A percentile compares a stretch with the other conserved stretches of the same genome.
Evolutionary conservation across 2,329 filamentous ascomycete species (phyloP).

Genomic region (Cladosporium sp.): DNA sequence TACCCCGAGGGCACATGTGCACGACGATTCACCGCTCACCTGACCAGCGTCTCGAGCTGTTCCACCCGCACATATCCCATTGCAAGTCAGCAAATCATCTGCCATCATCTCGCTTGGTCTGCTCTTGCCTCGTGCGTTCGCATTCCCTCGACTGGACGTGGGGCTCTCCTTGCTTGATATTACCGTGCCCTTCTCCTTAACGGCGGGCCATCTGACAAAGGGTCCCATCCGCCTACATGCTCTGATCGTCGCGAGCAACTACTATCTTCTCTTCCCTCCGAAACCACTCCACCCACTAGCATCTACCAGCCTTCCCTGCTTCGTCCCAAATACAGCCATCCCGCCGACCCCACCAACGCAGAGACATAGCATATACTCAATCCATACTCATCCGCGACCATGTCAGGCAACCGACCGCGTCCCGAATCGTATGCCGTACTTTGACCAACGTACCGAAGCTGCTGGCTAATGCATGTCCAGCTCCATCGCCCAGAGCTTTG

Average conservation of each 20-base stretch:
- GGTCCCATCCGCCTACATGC: not conserved
- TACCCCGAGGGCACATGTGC: not conserved
- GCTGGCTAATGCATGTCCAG: constrained; percentile 43
- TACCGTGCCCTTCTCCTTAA: constrained; percentile 11
- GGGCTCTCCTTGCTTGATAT: constrained; percentile 13
- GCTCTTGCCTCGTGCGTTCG: constrained; percentile 7
- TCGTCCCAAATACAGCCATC: not conserved
- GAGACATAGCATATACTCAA: not conserved
- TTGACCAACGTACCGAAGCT: not conserved
- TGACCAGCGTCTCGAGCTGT: not conserved
- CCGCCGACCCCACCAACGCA: not conserved
- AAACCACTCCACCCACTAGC: not conserved
- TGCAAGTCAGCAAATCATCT: not conserved
- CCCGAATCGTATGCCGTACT: constrained; percentile 6
- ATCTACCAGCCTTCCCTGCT: not conserved
- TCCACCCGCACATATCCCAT: not conserved
- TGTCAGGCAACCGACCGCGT: constrained; percentile 4
- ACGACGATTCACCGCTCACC: not conserved
- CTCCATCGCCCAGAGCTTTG: constrained; percentile 83
- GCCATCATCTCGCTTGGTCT: not conserved
- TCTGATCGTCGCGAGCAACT: not conserved
- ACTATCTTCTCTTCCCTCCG: not conserved
- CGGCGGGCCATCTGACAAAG: constrained; percentile 5
- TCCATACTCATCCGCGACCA: not conserved
- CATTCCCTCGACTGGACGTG: constrained; percentile 5